Base-by-base conservation (phyloP, 1,139 yeast species). In the Suhomyces kunorum region DNA sequence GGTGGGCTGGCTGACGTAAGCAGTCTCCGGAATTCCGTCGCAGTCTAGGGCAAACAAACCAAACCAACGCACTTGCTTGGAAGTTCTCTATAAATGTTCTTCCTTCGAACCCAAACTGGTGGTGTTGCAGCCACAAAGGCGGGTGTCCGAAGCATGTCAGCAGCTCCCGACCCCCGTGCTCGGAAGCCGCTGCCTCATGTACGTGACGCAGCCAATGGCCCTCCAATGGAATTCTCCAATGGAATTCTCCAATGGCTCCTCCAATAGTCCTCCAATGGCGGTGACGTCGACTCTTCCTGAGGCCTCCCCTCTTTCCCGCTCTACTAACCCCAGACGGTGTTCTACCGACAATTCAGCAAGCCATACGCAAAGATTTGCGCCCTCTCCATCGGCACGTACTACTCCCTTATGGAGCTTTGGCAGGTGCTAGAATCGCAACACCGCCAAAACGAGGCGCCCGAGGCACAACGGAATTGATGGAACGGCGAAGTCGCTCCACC, bases 351-450 rank as follows among this genome's bases (percentile, higher is more conserved):
- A 20, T 66, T 71, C 47, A 71, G 70, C 3, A 56, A 50, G 24
- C 78, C 80, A 1, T 60, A 69, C 33, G 40, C 64, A 5, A 74
- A 71, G 44, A 66, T 72, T 15, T 54, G 74, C 24, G 56, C 56
- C 0, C 38, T 71, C 8, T 68, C 76, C 8, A 61, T 71, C 37
- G 66, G 57, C 1, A 68, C 76, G 0, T 76, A 68, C 45, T 74
- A 71, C 43, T 54, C 68, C 0, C 47, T 75, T 47, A 52, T 54
- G 12, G 71, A 63, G 17, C 39, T 68, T 4, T 69, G 76, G 73
- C 64, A 61, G 35, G 58, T 50, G 32, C 52, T 76, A n/a, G 76
- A 74, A 12, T 12, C 14, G 23, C 26, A 40, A 39, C 19, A 37
- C 38, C 11, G 22, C 28, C 22, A 27, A 19, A 12, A 7, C 6